Evolutionary conservation across 495 filamentous ascomycete genomes (phyloP).

Genomic region (Thermothielavioides terrestris): DNA sequence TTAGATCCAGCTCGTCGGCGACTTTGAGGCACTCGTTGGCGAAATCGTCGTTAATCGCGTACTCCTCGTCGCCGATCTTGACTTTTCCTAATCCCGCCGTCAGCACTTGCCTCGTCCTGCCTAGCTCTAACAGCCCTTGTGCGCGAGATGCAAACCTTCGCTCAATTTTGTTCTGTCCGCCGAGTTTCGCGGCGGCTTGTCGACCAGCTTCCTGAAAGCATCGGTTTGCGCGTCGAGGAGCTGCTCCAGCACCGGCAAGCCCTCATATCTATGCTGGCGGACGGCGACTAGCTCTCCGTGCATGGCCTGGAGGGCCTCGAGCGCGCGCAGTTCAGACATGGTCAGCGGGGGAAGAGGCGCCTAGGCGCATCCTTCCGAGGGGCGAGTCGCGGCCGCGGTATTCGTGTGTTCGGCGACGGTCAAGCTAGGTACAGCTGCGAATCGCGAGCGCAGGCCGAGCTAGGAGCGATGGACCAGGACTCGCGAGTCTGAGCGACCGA

Average conservation of each 20-base stretch:
- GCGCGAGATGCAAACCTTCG: constrained; percentile 29
- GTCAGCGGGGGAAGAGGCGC: constrained; percentile 10
- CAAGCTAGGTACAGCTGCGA: neutral
- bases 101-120: constrained; percentile 21
- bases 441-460: no score
- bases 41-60: constrained; percentile 78
- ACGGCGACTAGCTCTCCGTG: constrained; percentile 69
- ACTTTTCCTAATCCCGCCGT: constrained; percentile 54
- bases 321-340: constrained; percentile 58
- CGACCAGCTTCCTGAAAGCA: constrained; percentile 68
- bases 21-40: constrained; percentile 67
- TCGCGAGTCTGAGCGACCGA: no score
- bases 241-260: constrained; percentile 52
- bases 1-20: constrained; percentile 78
- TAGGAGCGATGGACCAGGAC: neutral
- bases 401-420: neutral
- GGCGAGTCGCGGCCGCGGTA: neutral
- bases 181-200: constrained; percentile 63
- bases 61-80: constrained; percentile 59
- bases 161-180: constrained; percentile 47
- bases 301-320: constrained; percentile 64
- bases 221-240: constrained; percentile 61
- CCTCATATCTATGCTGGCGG: constrained; percentile 50
- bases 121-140: neutral
- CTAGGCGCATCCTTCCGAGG: constrained; percentile 16